Base-by-base conservation (phyloP, 1,284 basidiomycete species). In the Mycosarcoma maydis region DNA sequence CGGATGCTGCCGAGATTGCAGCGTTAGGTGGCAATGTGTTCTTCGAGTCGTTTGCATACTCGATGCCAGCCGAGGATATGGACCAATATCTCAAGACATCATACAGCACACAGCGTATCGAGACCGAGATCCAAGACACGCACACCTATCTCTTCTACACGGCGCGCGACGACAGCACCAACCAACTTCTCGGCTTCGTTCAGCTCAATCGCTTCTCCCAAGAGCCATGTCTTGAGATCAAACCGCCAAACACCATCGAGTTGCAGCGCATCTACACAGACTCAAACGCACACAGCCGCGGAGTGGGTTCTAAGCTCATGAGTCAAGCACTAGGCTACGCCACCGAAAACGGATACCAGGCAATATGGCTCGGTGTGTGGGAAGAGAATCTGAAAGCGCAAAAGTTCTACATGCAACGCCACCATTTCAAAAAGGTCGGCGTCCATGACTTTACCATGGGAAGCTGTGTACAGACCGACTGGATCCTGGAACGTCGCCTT, bases 221-320 rank as follows among this genome's bases (percentile, higher is more conserved):
- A 9, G 66, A 69, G 27, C 55, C 55, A 1, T 69, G 66, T 32
- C 50, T 69, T 11, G 45, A 34, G 30, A 27, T 61, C 46, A 40
- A 49, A 34, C 52, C 66, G 7, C 55, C 50, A 11, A 9, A 59
- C 13, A 53, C 59, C 2, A 53, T 69, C 23, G 59, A 69, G 30
- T 40, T 69, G 13, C 59, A 62, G 40, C 66, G 66, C 41, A 69
- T 69, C 46, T 69, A 69, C 40, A 69, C 55, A 10, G 51, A 51
- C 33, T 54, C 55, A 11, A 46, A 36, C 10, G 52, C 59, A 6
- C 66, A 69, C 17, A 55, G 66, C 10, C 47, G 55, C 7, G 66
- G 66, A 3, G 40, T 69, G 6, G 66, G 62, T 14, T 49, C 51
- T 7, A 26, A 45, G 11, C 47, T 66, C n/a, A 41, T 66, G 39